Evolutionary conservation across 2,329 filamentous ascomycete genomes (phyloP).

Genomic region (Cercospora sp.): DNA sequence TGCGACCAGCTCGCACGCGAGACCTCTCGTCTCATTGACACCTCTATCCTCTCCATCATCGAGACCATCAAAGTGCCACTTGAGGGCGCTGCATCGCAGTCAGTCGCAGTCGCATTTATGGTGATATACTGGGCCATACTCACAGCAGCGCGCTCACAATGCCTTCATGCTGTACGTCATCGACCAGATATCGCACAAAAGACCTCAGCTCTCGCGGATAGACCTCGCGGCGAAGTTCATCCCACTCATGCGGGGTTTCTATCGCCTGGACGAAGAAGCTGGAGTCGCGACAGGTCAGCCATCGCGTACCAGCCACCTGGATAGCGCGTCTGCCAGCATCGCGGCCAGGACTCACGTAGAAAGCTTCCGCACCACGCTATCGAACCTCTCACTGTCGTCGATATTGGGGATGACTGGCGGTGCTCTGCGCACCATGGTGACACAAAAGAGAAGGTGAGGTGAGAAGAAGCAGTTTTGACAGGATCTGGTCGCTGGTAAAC

Average conservation of each 20-base stretch:
- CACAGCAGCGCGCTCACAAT: conserved; percentile 74
- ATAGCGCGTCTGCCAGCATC: conserved; percentile 2
- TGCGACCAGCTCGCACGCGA: conserved; percentile 77
- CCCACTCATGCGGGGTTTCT: conserved; percentile 67
- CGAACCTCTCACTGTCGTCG: conserved; percentile 59
- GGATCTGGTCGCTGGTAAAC: conserved; percentile 5
- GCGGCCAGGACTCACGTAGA: conserved; percentile 52
- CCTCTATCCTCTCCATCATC: conserved; percentile 63
- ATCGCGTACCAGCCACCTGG: conserved; percentile 12
- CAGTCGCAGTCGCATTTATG: background rate
- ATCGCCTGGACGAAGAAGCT: conserved; percentile 66
- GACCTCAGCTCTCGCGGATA: conserved; percentile 58
- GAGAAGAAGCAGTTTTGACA: background rate
- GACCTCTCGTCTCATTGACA: conserved; percentile 66
- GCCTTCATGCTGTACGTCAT: conserved; percentile 65
- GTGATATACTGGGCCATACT: background rate
- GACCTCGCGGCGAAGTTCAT: conserved; percentile 68
- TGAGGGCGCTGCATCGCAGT: conserved; percentile 59
- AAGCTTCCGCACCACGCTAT: conserved; percentile 65
- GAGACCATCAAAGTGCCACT: conserved; percentile 68
- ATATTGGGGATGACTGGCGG: conserved; percentile 45
- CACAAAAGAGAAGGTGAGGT: background rate
- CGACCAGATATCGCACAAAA: conserved; percentile 65
- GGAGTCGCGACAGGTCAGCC: conserved; percentile 12
- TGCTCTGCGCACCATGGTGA: conserved; percentile 2